Percentiles rank a stretch among this genome's conserved stretches.
Evolutionary conservation across 257 asterid genomes (phyloP).

Genomic region (Solanum neorickii): DNA sequence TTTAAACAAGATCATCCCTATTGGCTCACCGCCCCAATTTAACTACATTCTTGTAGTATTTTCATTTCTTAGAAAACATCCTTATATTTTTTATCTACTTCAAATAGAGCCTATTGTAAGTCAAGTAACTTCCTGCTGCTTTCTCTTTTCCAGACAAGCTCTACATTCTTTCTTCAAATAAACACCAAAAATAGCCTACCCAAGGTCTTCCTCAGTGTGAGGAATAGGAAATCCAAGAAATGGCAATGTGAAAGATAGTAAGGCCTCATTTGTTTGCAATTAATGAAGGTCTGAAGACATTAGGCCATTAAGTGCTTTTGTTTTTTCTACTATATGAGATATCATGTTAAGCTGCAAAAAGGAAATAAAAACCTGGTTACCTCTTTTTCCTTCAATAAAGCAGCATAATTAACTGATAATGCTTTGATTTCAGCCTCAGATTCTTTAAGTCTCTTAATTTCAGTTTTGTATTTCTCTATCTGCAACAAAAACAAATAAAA

Average conservation of each 20-base stretch:
- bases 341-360: not conserved
- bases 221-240: not conserved
- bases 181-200: not conserved
- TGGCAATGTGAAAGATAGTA: conserved; percentile 4
- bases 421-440: conserved; percentile 97
- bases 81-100: not conserved
- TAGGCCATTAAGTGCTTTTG: not conserved
- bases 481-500: conserved; percentile 6
- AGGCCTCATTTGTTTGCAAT: not conserved
- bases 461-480: conserved; percentile 58
- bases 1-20: not conserved
- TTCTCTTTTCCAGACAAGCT: not conserved
- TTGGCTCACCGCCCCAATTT: not conserved
- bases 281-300: not conserved
- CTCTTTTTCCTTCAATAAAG: conserved; percentile 89
- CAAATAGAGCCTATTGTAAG: not conserved
- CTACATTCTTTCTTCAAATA: not conserved
- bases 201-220: not conserved
- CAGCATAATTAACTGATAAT: conserved; percentile 83
- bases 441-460: conserved; percentile 82
- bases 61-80: not conserved
- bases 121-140: not conserved
- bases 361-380: conserved; percentile 16
- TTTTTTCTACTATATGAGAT: not conserved
- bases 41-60: not conserved